Conservation (phyloP, 208 protist genomes). For the Tritrichomonas musculus region DNA sequence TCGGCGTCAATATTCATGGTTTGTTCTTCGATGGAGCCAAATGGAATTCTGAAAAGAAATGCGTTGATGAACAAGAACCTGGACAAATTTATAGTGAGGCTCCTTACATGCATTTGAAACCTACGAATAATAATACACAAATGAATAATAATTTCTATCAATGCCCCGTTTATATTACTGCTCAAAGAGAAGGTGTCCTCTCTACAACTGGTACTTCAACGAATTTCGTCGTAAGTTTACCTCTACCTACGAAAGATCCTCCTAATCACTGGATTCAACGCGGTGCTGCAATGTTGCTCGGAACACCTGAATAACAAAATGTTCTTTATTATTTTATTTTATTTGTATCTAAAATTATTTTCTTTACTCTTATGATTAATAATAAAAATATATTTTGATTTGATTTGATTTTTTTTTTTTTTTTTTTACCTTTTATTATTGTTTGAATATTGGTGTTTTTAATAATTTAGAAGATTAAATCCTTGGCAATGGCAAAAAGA, state of each 20-base stretch:
- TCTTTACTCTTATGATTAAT: too few relatives aligned
- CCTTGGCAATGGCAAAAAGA: too few relatives aligned
- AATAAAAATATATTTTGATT: too few relatives aligned
- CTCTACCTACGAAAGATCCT: constrained; percentile 56
- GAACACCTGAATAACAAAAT: constrained; percentile 67
- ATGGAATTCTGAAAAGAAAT: constrained; percentile 57
- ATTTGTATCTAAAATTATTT: too few relatives aligned
- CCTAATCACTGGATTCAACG: constrained; percentile 66
- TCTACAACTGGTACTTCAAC: constrained; percentile 91
- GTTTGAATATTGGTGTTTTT: too few relatives aligned
- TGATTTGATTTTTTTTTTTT: too few relatives aligned
- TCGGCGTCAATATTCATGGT: constrained; percentile 87
- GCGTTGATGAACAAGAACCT: constrained; percentile 39
- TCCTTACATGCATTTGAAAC: constrained; percentile 58
- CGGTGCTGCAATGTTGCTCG: constrained; percentile 58
- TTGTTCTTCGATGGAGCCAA: constrained; percentile 86
- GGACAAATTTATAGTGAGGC: constrained; percentile 50
- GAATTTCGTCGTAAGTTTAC: constrained; percentile 86
- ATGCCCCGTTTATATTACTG: constrained; percentile 87
- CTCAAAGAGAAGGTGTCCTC: constrained; percentile 73
- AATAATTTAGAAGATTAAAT: too few relatives aligned
- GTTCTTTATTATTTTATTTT: too few relatives aligned
- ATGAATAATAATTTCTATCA: constrained; percentile 56
- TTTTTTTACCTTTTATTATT: too few relatives aligned
- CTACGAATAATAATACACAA: constrained; percentile 34